Evolutionary conservation across 352 stramenopile genomes (phyloP), one percentile per base, ranked within the genome.

Genomic region (Globisporangium rhizosaccharum): DNA sequence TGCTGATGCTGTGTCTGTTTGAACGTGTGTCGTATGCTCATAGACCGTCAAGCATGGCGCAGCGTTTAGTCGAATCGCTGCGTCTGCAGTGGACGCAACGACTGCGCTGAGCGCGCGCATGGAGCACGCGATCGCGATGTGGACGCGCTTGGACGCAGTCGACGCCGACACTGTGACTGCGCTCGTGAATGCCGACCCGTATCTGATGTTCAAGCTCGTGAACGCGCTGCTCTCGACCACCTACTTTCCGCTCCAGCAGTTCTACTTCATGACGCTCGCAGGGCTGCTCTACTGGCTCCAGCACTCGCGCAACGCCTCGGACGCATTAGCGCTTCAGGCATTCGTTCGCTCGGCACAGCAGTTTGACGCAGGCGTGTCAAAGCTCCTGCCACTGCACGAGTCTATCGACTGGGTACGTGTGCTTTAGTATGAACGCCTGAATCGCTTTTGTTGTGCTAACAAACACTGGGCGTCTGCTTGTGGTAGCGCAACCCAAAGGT

Each of bases 241-340:
- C 7, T 87, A 88, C 48, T 80, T 88, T 20, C 79, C 79, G n/a
- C 56, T 88, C 5, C 79, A 88, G 63, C 74, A 84, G 44, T 59
- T 84, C 12, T 88, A 66, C 53, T 82, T 83, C 54, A 82, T 86
- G 75, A 65, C 63, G 1, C 51, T 85, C 3, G 63, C 69, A 2
- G 73, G 56, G 25, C 63, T 88, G 51, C 26, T 85, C 5, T 61
- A 67, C 42, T 60, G 59, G 45, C 47, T 88, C n/a, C 74, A 70
- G 45, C 62, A 44, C 51, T 62, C 26, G 8, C 48, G 15, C 8
- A 36, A 50, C 4, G 15, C 23, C 3, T n/a, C 55, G 30, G 26
- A 42, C 14, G 41, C 47, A 44, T 25, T 39, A 33, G 36, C 11
- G 9, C 17, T 61, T 8, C n/a, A 57, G 14, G 36, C 11, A 0